These are phyloP conservation scores for Primulina tabacum DNA, from an alignment of 257 asterid genomes.

Conservation along the genomic window DNA sequence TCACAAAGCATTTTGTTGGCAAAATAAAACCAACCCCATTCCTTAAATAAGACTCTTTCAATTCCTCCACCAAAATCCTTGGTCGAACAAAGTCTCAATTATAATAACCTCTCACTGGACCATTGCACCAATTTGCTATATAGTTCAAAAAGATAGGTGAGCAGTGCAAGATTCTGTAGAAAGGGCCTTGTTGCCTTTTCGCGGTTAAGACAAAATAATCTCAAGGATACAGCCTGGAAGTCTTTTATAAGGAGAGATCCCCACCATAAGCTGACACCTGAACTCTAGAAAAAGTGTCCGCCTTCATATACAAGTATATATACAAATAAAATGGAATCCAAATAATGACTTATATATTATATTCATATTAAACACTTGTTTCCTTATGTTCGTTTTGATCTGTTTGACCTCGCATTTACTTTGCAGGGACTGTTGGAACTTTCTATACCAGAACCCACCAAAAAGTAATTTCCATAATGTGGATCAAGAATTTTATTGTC, in stretches of 20 bases:
- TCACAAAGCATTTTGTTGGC: neutral
- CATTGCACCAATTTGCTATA: neutral
- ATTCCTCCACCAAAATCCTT: too few relatives aligned
- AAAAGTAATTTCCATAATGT: constrained; percentile 12
- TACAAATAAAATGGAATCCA: too few relatives aligned
- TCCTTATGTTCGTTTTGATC: neutral
- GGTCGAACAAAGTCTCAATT: too few relatives aligned
- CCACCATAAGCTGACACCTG: constrained; percentile 2
- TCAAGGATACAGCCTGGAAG: constrained; percentile 44
- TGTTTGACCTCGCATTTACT: constrained; percentile 2
- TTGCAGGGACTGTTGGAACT: constrained; percentile 23
- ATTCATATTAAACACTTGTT: neutral
- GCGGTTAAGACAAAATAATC: constrained; percentile 29
- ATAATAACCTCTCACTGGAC: neutral
- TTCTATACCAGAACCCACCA: constrained; percentile 29
- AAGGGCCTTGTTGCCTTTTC: constrained; percentile 30
- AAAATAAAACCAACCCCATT: too few relatives aligned
- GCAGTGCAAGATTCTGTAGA: constrained; percentile 1
- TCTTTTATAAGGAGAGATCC: neutral
- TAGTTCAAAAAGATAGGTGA: too few relatives aligned
- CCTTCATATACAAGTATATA: too few relatives aligned
- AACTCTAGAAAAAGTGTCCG: too few relatives aligned
- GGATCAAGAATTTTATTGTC: constrained; percentile 32
- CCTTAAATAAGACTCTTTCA: too few relatives aligned
- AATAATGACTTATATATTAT: neutral